Evolutionary conservation across 1,284 basidiomycete genomes (phyloP).

Genomic region (Somion occarium): DNA sequence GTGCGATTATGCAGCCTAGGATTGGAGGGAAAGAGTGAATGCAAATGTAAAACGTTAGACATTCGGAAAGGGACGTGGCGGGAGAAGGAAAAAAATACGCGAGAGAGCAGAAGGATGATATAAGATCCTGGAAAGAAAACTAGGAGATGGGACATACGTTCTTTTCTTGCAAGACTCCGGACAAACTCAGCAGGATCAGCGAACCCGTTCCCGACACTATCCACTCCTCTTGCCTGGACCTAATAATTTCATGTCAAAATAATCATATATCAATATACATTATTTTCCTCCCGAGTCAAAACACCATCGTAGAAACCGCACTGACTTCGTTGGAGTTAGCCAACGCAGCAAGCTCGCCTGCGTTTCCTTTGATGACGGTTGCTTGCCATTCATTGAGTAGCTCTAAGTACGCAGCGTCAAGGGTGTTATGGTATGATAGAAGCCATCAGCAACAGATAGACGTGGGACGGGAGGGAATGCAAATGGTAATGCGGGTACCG

Average conservation of each 20-base stretch:
- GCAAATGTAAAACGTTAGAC: no score
- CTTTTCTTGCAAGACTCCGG: slow-evolving; percentile 63
- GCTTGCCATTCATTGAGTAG: slow-evolving; percentile 85
- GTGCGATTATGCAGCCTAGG: slow-evolving; percentile 76
- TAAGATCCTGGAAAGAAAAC: neutral
- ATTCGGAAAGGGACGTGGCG: neutral
- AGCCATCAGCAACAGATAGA: neutral
- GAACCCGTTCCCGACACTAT: slow-evolving; percentile 77
- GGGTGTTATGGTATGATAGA: neutral
- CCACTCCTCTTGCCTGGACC: slow-evolving; percentile 85
- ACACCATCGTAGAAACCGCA: neutral
- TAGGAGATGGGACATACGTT: slow-evolving; percentile 47
- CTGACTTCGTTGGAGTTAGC: slow-evolving; percentile 70
- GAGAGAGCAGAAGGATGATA: no score
- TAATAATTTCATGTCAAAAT: slow-evolving; percentile 21
- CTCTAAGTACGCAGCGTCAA: slow-evolving; percentile 38
- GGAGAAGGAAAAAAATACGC: neutral
- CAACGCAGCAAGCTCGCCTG: slow-evolving; percentile 83
- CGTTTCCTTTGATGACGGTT: slow-evolving; percentile 94
- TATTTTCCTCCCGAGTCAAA: no score
- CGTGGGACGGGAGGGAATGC: neutral
- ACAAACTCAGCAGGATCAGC: slow-evolving; percentile 73
- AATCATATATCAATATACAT: neutral
- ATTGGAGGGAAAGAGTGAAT: slow-evolving; percentile 4
- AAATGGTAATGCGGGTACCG: slow-evolving; percentile 27